Evolutionary conservation across 768 basidiomycete genomes (phyloP), one percentile per base, ranked within the genome.

Genomic region (Clitopilus passeckerianus): DNA sequence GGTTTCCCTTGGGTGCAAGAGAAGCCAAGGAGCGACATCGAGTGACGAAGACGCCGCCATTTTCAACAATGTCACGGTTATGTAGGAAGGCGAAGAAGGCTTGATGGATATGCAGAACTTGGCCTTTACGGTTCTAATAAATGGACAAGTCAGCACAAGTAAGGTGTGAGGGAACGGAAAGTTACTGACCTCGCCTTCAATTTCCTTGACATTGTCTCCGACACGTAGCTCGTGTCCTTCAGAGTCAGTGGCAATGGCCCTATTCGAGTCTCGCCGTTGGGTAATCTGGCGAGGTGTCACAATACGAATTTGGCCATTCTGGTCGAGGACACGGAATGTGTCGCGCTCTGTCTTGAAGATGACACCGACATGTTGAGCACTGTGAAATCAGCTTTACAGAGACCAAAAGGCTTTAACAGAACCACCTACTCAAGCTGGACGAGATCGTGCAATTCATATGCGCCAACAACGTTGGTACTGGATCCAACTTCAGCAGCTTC

Each of bases 401-500:
- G 37, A 52, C 57, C 20, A 27, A 20, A 8, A 18, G 34, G 50
- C 10, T 23, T 37, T 46, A 52, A 2, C 54, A 53, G 16, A 6
- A 53, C 3, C 12, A 82, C 93, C 64, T 71, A 96, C 95, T 98
- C 96, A 15, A 99, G 82, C 77, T 96, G 95, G 34, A 99, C 94
- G 59, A 99, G 76, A 69, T 99, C 96, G 68, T 99, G 97, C 43
- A 98, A 72, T 70, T 98, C 96, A 68, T 95, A 98, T 66, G 95
- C 87, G 27, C 95, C 95, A 33, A 95, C 88, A 43, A 89, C 80
- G 65, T 95, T 95, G 8, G 91, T 89, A 22, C 92, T 87, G 2
- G 90, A 87, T n/a, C 95, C 95, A 41, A 96, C 93, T 73, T 98
- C 97, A 0, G 97, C 95, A 27, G 97, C 97, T 70, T 96, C 95